Base-by-base conservation (phyloP, 2,329 filamentous ascomycete species). In the Cladobotryum mycophilum region DNA sequence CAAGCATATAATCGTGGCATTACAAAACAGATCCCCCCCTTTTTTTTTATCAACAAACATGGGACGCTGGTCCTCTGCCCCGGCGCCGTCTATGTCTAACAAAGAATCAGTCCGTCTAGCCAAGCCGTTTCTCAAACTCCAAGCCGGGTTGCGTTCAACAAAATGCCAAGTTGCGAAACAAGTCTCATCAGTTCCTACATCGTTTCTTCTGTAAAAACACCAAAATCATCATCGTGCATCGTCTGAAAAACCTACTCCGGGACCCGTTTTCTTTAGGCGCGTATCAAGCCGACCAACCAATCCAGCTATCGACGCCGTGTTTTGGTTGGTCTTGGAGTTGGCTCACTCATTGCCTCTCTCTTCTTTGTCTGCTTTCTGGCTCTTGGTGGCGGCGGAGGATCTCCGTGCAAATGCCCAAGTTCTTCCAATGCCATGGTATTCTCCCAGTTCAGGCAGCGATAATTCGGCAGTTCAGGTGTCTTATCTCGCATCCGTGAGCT, bases 381-480 rank as follows among this genome's bases (percentile, higher is more conserved):
- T 53, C 76, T 69, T 4, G 74, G 74, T 2, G 75, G 76, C 37
- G 77, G 76, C 7, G 78, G 76, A 30, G 76, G 72, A 52, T 80
- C 70, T 54, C 75, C 78, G 61, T 83, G 80, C 35, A 82, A 62
- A 52, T 82, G 78, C 1, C 80, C 80, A 15, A 80, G 58, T 52
- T 81, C 76, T 25, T 81, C 76, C 36, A 80, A 58, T 5, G 78
- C 79, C 63, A 75, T 80, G 20, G 73, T 77, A 55, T 83, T 83
- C 59, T 75, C 65, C 78, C 78, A 82, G 41, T 67, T 66, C 47
- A 78, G 64, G 58, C 79, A 81, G 22, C 78, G 71, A 61, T 76
- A 76, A 44, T 60, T 62, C 3, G 65, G 62, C n/a, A 61, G 63
- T 60, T 81, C 71, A 3, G 74, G 73, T 48, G 76, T 70, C 58